Percentiles rank a stretch among this genome's conserved stretches.
phyloP scores from a whole-genome alignment of 164 flowering plant species.

The Magnolia kwangsiensis region DNA sequence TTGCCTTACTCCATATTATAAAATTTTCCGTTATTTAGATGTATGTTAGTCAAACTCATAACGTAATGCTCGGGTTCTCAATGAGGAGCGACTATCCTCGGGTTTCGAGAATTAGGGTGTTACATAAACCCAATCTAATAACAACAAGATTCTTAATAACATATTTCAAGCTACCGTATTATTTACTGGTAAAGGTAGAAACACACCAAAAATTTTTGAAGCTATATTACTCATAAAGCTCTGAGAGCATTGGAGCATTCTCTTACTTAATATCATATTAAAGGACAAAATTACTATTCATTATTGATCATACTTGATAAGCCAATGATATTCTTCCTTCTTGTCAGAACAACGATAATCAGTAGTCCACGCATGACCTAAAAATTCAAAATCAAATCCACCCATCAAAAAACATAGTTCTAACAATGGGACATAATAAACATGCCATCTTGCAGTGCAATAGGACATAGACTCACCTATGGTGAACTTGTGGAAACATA shows the following conservation, averaged over 20 bases:
- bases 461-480: conserved; percentile 51
- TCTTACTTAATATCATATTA: not conserved
- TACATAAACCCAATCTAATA: too few species aligned
- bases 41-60: too few species aligned
- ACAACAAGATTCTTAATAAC: too few species aligned
- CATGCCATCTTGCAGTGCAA: not conserved
- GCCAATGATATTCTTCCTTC: conserved; percentile 89
- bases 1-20: too few species aligned
- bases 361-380: conserved; percentile 98
- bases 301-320: conserved; percentile 58
- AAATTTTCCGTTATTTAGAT: too few species aligned
- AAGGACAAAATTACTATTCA: not conserved
- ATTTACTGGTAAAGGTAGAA: too few species aligned
- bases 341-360: conserved; percentile 96
- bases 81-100: too few species aligned
- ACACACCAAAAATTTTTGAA: too few species aligned
- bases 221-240: too few species aligned
- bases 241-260: not conserved
- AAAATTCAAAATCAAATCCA: conserved; percentile 11
- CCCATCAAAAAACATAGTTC: not conserved
- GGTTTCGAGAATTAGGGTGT: too few species aligned
- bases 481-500: conserved; percentile 93
- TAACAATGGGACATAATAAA: not conserved
- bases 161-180: too few species aligned
- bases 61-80: too few species aligned